Conservation (phyloP, 306 rosid species). For the Malus orientalis region DNA sequence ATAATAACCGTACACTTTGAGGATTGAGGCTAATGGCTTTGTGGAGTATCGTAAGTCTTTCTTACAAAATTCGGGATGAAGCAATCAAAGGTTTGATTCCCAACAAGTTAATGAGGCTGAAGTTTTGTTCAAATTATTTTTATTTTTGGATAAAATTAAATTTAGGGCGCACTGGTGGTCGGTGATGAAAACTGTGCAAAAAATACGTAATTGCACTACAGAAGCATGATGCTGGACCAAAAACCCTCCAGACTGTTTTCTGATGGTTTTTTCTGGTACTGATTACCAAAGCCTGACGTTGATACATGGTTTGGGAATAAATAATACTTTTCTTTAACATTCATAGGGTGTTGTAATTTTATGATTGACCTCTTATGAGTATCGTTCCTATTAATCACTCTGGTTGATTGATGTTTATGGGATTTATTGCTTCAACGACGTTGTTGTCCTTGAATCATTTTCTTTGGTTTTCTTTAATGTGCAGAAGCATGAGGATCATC, state of each 20-base stretch:
- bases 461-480: conserved; percentile 10
- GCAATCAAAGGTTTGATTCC: not conserved
- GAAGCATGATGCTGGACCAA: no score
- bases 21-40: not conserved
- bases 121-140: not conserved
- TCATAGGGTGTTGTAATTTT: not conserved
- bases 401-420: conserved; percentile 1
- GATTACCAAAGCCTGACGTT: no score
- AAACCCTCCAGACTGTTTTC: no score
- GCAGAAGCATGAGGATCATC: conserved; percentile 77
- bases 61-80: not conserved
- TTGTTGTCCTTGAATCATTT: conserved; percentile 8
- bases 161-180: not conserved
- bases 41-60: not conserved
- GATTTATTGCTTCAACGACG: conserved; percentile 4
- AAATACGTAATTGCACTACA: not conserved
- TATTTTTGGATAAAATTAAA: not conserved
- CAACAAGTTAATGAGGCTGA: not conserved
- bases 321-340: not conserved
- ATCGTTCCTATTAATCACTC: not conserved
- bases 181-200: not conserved
- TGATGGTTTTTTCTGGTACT: no score
- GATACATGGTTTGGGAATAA: not conserved
- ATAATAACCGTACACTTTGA: not conserved
- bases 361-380: not conserved